phyloP scores from a whole-genome alignment of 495 filamentous ascomycete genomes.

The Cairneyella variabilis region DNA sequence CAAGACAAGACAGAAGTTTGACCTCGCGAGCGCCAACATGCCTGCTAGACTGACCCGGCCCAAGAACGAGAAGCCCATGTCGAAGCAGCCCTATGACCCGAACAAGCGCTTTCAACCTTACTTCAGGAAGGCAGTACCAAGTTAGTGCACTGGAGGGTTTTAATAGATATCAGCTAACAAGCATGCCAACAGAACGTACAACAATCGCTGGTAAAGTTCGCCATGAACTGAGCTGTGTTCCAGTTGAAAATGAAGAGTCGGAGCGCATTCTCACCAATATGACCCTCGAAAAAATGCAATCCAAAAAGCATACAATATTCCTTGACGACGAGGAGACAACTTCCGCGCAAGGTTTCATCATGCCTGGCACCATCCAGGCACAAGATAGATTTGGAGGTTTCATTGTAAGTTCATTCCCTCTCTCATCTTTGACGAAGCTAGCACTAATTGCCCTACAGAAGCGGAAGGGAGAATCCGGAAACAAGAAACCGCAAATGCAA shows the following conservation, averaged over 20 bases:
- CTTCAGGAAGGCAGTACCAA: constrained; percentile 76
- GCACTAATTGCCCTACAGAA: constrained; percentile 2
- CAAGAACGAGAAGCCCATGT: constrained; percentile 30
- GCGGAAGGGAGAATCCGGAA: constrained; percentile 1
- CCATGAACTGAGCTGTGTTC: constrained; percentile 74
- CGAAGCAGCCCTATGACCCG: constrained; percentile 41
- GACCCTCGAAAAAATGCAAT: constrained; percentile 59
- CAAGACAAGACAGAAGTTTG: constrained; percentile 48
- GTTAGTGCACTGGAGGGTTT: constrained; percentile 40
- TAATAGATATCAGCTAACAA: neutral
- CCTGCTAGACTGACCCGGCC: constrained; percentile 42
- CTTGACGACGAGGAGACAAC: constrained; percentile 37
- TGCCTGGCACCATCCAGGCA: constrained; percentile 45
- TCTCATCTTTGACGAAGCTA: neutral
- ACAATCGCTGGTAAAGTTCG: constrained; percentile 65
- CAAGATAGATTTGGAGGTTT: constrained; percentile 48
- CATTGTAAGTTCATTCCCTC: constrained; percentile 44
- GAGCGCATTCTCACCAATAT: constrained; percentile 55
- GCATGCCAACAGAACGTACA: constrained; percentile 71
- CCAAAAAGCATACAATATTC: constrained; percentile 51
- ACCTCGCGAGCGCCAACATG: constrained; percentile 43
- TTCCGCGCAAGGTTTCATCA: constrained; percentile 33
- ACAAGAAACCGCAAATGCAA: constrained; percentile 24
- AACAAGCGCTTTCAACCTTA: constrained; percentile 65
- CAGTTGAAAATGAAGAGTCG: constrained; percentile 71